phyloP scores from a whole-genome alignment of 768 basidiomycete species.

The Agrocybe pediades region DNA sequence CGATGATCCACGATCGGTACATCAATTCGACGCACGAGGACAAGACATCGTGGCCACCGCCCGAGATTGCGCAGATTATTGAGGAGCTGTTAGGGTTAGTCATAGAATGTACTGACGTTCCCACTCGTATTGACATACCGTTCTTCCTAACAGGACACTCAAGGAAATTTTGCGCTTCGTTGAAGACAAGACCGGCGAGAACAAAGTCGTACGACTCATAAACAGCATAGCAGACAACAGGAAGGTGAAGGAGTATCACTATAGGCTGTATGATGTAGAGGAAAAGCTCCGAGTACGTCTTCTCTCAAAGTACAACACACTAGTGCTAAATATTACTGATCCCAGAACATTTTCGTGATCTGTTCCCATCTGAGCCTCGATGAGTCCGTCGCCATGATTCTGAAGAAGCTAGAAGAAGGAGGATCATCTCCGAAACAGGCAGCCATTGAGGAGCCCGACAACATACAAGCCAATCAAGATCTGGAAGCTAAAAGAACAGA shows the following conservation, averaged over 20 bases:
- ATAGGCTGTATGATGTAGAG: slow-evolving; percentile 8
- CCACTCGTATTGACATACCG: too few relatives aligned
- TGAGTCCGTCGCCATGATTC: too few relatives aligned
- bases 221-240: slow-evolving; percentile 3
- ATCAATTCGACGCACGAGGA: slow-evolving; percentile 3
- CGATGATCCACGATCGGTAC: slow-evolving; percentile 13
- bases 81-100: slow-evolving; percentile 10
- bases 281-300: slow-evolving; percentile 12
- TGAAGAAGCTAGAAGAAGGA: too few relatives aligned
- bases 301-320: background rate
- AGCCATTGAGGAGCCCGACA: too few relatives aligned
- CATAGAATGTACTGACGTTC: too few relatives aligned
- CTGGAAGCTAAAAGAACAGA: too few relatives aligned
- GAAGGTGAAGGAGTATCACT: slow-evolving; percentile 12
- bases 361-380: slow-evolving; percentile 12
- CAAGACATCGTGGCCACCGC: slow-evolving; percentile 13
- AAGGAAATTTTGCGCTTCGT: slow-evolving; percentile 8
- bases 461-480: too few relatives aligned
- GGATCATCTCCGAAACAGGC: too few relatives aligned
- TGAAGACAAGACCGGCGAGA: slow-evolving; percentile 1
- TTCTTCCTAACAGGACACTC: slow-evolving; percentile 11
- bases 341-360: slow-evolving; percentile 1
- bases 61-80: slow-evolving; percentile 5
- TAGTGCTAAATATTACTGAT: background rate
- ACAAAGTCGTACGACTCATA: slow-evolving; percentile 2